Evolutionary conservation across 805 yeast species (phyloP).

Genomic region (Candida pseudofarinosa): DNA sequence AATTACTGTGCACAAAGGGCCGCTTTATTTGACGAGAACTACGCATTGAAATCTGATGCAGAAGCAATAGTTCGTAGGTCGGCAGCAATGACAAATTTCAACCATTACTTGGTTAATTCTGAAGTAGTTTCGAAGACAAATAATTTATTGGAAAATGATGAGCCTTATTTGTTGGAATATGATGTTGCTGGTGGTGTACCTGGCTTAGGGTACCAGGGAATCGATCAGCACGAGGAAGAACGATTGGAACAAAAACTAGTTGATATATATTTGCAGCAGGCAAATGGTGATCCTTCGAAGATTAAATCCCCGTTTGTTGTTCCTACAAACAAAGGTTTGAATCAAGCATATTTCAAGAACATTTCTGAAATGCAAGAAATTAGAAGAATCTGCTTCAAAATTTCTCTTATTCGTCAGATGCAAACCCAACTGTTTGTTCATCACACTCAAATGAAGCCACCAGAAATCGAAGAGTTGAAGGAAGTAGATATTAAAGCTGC

Average conservation of each 20-base stretch:
- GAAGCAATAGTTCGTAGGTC: conserved; percentile 67
- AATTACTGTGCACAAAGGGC: conserved; percentile 68
- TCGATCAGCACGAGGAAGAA: conserved; percentile 41
- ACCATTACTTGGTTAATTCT: conserved; percentile 38
- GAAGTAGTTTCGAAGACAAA: conserved; percentile 40
- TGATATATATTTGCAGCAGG: conserved; percentile 27
- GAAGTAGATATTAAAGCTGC: conserved; percentile 81
- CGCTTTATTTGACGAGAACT: conserved; percentile 54
- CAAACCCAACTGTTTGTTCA: conserved; percentile 78
- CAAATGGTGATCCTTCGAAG: conserved; percentile 20
- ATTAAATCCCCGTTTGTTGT: conserved; percentile 27
- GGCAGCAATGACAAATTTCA: conserved; percentile 61
- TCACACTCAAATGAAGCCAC: conserved; percentile 67
- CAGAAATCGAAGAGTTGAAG: conserved; percentile 56
- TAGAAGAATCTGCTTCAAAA: conserved; percentile 81
- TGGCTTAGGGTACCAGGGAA: conserved; percentile 50
- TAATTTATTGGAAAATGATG: conserved; percentile 50
- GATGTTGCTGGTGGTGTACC: conserved; percentile 83
- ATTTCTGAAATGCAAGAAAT: conserved; percentile 82
- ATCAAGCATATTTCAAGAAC: conserved; percentile 57
- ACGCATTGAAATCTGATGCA: conserved; percentile 58
- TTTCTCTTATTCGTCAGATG: conserved; percentile 82
- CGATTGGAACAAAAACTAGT: conserved; percentile 32
- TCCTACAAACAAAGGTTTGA: conserved; percentile 52
- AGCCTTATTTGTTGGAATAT: conserved; percentile 72